These are phyloP conservation scores for Phyllosticta citrichinensis DNA, from an alignment of 2,329 filamentous ascomycete species.

Conservation along the genomic window DNA sequence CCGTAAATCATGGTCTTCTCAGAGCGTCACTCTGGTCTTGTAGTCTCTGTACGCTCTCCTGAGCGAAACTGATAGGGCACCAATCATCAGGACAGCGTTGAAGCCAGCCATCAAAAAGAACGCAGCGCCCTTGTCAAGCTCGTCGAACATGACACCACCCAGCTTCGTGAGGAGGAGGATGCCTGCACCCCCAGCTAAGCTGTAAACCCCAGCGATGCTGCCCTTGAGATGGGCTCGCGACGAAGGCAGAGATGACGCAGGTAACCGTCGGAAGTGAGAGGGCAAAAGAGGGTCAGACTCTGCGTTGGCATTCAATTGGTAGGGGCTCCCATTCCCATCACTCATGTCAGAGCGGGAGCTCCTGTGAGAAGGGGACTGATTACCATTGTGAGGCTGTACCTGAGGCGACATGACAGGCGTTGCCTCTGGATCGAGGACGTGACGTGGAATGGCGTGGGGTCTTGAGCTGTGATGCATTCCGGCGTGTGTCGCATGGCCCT, in stretches of 20 bases:
- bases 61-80: slow-evolving; percentile 16
- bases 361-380: slow-evolving; percentile 12
- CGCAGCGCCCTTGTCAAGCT: slow-evolving; percentile 60
- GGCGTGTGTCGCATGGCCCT: background rate
- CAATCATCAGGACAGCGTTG: slow-evolving; percentile 61
- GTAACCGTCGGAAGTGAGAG: slow-evolving; percentile 7
- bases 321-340: background rate
- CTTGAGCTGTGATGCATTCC: background rate
- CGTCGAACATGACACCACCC: slow-evolving; percentile 79
- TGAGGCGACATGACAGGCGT: slow-evolving; percentile 13
- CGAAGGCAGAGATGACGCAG: background rate
- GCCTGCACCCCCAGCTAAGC: slow-evolving; percentile 76
- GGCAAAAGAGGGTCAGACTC: slow-evolving; percentile 11
- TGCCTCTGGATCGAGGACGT: slow-evolving; percentile 8
- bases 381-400: slow-evolving; percentile 21
- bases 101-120: slow-evolving; percentile 94
- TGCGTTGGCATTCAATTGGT: background rate
- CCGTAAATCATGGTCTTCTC: background rate
- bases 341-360: background rate
- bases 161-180: slow-evolving; percentile 88
- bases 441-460: background rate
- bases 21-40: slow-evolving; percentile 4
- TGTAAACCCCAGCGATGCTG: slow-evolving; percentile 90
- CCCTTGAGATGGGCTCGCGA: slow-evolving; percentile 63
- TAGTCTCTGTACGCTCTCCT: background rate